A percentile compares a stretch with the other conserved stretches of the same genome.
phyloP scores from a whole-genome alignment of 106 monocot genomes.

The Allium fistulosum region DNA sequence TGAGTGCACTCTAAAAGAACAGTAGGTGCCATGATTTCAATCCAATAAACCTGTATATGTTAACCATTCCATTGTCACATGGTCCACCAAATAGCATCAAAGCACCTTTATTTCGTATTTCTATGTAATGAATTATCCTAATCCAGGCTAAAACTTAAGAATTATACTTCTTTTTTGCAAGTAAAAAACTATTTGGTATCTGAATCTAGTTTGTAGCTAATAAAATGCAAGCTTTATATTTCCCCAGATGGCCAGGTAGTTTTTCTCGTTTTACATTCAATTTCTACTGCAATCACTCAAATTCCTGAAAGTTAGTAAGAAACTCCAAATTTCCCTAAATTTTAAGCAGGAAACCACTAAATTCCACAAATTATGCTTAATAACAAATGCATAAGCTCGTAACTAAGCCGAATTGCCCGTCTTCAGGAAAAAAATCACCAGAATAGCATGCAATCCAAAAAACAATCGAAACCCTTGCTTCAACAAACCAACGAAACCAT shows the following conservation, averaged over 20 bases:
- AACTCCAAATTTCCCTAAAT: not conserved
- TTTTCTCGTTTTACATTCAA: not conserved
- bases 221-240: not conserved
- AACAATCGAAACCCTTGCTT: conserved; percentile 1
- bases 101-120: not conserved
- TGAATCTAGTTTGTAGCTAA: not conserved
- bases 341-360: not conserved
- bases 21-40: conserved; percentile 34
- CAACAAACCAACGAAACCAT: conserved; percentile 3
- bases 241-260: not conserved
- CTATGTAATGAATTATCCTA: not conserved
- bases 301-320: not conserved
- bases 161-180: not conserved
- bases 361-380: not conserved
- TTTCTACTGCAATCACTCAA: not conserved
- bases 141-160: not conserved
- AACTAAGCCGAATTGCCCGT: not conserved
- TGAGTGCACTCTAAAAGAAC: conserved; percentile 33
- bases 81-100: conserved; percentile 1
- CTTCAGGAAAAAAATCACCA: not conserved
- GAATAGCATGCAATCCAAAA: not conserved
- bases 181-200: not conserved
- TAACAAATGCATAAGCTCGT: not conserved
- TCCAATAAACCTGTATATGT: conserved; percentile 2
- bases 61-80: conserved; percentile 10